phyloP scores from a whole-genome alignment of 768 basidiomycete species.

The Termitomyces sp. region DNA sequence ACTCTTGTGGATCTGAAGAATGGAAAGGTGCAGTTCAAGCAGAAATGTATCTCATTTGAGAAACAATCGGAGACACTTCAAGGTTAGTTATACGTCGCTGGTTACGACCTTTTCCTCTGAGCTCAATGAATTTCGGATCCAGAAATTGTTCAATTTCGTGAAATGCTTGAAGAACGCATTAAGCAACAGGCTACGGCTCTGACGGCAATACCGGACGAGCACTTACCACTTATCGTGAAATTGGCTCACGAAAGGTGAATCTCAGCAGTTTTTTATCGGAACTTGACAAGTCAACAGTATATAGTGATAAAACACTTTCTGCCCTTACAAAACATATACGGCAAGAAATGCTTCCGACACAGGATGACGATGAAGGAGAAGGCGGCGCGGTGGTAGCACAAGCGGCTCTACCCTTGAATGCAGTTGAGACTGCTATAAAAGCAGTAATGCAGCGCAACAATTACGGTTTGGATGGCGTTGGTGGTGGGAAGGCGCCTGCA shows the following conservation, averaged over 20 bases:
- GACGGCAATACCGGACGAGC: constrained; percentile 54
- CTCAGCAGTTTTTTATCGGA: background rate
- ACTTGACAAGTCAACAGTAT: background rate
- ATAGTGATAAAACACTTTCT: constrained; percentile 66
- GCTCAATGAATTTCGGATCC: constrained; percentile 7
- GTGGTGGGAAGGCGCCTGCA: constrained; percentile 50
- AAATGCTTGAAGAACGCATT: constrained; percentile 57
- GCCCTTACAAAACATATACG: constrained; percentile 66
- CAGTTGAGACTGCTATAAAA: constrained; percentile 64
- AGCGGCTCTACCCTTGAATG: constrained; percentile 38
- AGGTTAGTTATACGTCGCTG: constrained; percentile 38
- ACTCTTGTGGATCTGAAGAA: constrained; percentile 63
- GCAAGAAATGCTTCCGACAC: constrained; percentile 57
- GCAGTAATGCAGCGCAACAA: constrained; percentile 62
- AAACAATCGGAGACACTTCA: constrained; percentile 79
- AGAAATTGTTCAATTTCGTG: constrained; percentile 78
- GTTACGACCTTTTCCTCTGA: background rate
- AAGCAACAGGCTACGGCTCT: constrained; percentile 45
- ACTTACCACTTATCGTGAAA: constrained; percentile 74
- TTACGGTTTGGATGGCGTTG: constrained; percentile 64
- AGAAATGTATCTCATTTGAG: constrained; percentile 69
- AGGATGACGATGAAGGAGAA: constrained; percentile 47
- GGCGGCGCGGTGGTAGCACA: constrained; percentile 25
- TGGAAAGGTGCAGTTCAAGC: constrained; percentile 70
- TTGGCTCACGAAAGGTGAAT: constrained; percentile 79